Conservation (phyloP, 2,329 filamentous ascomycete species). For the Neospermospora avenae region DNA sequence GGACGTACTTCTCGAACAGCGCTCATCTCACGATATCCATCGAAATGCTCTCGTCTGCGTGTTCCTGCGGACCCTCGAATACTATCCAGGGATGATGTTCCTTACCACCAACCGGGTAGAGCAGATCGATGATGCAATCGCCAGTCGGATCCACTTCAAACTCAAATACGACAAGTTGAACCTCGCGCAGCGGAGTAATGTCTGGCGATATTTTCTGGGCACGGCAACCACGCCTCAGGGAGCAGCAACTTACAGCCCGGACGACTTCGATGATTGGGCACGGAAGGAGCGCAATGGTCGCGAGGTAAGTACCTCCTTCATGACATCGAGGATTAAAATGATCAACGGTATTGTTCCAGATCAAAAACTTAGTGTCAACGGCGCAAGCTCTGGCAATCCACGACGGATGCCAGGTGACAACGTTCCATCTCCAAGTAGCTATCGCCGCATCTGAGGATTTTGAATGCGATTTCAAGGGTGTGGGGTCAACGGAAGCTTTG, state of each 20-base stretch:
- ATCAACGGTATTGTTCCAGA: conserved; percentile 7
- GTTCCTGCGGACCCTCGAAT: conserved; percentile 1
- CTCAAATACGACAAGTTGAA: not conserved
- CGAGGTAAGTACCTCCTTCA: conserved; percentile 8
- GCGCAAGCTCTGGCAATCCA: conserved; percentile 6
- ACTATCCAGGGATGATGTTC: conserved; percentile 3
- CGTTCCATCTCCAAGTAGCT: conserved; percentile 18
- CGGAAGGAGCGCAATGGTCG: conserved; percentile 5
- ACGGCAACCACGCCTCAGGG: not conserved
- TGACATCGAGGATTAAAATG: conserved; percentile 1
- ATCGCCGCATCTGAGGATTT: conserved; percentile 6
- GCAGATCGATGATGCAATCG: not conserved
- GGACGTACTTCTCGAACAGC: conserved; percentile 18
- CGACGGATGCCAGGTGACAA: conserved; percentile 6
- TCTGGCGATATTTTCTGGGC: not conserved
- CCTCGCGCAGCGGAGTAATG: not conserved
- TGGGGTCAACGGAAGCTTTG: too few relatives aligned
- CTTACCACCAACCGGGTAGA: conserved; percentile 5
- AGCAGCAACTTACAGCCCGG: not conserved
- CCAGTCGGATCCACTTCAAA: not conserved
- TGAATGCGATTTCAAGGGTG: too few relatives aligned
- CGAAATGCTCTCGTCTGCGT: conserved; percentile 16
- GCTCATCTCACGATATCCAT: conserved; percentile 3
- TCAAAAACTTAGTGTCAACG: conserved; percentile 12
- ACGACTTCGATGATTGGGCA: not conserved